Percentiles rank a stretch among this genome's conserved stretches.
Conservation (phyloP, 2,329 filamentous ascomycete genomes). For the Alternaria burnsii region DNA sequence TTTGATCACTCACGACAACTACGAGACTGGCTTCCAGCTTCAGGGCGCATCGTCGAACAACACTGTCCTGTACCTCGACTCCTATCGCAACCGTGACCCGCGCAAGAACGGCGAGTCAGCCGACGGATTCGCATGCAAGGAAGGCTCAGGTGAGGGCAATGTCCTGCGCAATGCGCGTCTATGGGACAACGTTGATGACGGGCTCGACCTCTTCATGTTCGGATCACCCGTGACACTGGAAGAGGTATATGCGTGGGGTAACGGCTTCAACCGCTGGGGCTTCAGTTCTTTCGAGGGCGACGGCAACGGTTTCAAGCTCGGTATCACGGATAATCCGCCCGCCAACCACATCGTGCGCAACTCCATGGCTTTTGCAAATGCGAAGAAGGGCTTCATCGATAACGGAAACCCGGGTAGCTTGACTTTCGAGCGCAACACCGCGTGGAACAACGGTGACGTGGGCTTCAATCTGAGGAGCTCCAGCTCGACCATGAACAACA, state of each 20-base stretch:
- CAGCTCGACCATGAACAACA: conserved; percentile 49
- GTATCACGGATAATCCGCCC: conserved; percentile 47
- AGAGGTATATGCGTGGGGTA: conserved; percentile 58
- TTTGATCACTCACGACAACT: conserved; percentile 51
- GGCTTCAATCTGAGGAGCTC: conserved; percentile 53
- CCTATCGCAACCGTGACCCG: conserved; percentile 45
- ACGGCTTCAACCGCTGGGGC: conserved; percentile 58
- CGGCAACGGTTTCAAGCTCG: conserved; percentile 61
- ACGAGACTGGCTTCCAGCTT: conserved; percentile 52
- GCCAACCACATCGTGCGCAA: conserved; percentile 58
- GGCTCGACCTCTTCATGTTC: conserved; percentile 57
- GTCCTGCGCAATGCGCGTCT: conserved; percentile 57
- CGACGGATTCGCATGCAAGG: conserved; percentile 60
- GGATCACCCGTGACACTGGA: conserved; percentile 55
- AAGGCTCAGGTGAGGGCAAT: conserved; percentile 58
- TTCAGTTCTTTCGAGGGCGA: conserved; percentile 57
- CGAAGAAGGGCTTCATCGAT: conserved; percentile 58
- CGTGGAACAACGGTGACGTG: conserved; percentile 57
- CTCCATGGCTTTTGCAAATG: conserved; percentile 57
- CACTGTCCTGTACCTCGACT: conserved; percentile 34
- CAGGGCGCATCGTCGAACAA: conserved; percentile 43
- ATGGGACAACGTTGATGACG: conserved; percentile 62
- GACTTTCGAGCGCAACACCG: conserved; percentile 55
- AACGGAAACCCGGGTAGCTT: conserved; percentile 56
- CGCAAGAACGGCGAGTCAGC: conserved; percentile 63